phyloP scores from a whole-genome alignment of 371 early-diverging fungal genomes.

The Chytridiales sp. region DNA sequence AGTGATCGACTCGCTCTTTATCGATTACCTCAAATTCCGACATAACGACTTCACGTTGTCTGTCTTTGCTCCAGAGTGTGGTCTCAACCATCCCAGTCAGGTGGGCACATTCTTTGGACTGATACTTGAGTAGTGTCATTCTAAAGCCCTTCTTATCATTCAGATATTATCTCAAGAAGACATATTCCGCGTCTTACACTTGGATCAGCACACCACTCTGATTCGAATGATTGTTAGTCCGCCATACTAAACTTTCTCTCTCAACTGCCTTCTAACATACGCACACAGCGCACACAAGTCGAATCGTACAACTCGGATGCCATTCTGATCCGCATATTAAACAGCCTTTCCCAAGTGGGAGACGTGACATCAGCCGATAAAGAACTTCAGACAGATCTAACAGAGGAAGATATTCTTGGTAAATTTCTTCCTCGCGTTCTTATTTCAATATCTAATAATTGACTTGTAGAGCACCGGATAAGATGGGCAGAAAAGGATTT shows the following conservation, averaged over 20 bases:
- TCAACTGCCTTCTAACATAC: neutral
- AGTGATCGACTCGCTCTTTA: constrained; percentile 42
- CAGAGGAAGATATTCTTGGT: constrained; percentile 38
- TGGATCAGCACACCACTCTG: constrained; percentile 14
- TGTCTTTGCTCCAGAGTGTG: constrained; percentile 52
- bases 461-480: constrained; percentile 23
- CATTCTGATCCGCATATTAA: constrained; percentile 31
- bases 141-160: neutral
- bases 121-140: constrained; percentile 1
- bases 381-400: constrained; percentile 38
- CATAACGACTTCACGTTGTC: constrained; percentile 47
- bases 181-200: constrained; percentile 25
- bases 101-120: constrained; percentile 15
- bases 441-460: constrained; percentile 7
- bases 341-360: constrained; percentile 26
- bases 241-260: neutral
- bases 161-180: constrained; percentile 30
- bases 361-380: constrained; percentile 30
- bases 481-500: constrained; percentile 23
- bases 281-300: neutral
- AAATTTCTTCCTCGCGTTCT: neutral
- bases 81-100: constrained; percentile 19
- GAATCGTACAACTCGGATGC: constrained; percentile 7
- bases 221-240: constrained; percentile 4
- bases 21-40: constrained; percentile 40